Evolutionary conservation across 2,329 filamentous ascomycete genomes (phyloP).

Genomic region (Zasmidium citrigriseum): DNA sequence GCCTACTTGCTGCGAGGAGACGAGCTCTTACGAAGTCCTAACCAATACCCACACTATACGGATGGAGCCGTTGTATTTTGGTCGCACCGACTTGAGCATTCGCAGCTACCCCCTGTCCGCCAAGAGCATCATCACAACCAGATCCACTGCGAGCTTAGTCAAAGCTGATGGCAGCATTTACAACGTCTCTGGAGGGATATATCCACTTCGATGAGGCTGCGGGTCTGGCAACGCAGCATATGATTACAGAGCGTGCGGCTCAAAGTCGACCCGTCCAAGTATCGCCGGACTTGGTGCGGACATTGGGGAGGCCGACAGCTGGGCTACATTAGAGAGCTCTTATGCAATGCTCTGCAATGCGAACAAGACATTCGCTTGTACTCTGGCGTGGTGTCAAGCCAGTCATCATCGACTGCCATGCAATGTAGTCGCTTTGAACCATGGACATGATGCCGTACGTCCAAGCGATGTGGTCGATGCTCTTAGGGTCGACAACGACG

Average conservation of each 20-base stretch:
- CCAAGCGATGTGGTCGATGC: too few relatives aligned
- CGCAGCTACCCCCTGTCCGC: conserved; percentile 5
- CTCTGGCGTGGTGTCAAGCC: background rate
- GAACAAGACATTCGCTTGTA: background rate
- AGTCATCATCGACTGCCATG: background rate
- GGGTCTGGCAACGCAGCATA: background rate
- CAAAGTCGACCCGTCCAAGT: background rate
- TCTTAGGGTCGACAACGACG: too few relatives aligned
- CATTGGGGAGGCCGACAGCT: background rate
- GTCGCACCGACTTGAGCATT: background rate
- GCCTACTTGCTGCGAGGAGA: too few relatives aligned
- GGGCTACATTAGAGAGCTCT: conserved; percentile 5
- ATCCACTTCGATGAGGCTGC: background rate
- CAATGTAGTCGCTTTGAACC: background rate
- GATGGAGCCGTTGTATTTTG: background rate
- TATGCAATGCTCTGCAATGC: conserved; percentile 17
- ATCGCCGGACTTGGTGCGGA: background rate
- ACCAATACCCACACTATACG: too few relatives aligned
- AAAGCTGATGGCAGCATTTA: background rate
- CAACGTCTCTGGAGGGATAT: background rate
- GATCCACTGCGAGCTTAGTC: background rate
- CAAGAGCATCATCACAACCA: background rate
- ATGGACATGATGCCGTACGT: background rate
- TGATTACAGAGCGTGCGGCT: background rate
- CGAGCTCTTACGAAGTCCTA: too few relatives aligned